These are phyloP conservation scores for Perilla frutescens DNA, from an alignment of 257 asterid genomes.

Conservation along the genomic window DNA sequence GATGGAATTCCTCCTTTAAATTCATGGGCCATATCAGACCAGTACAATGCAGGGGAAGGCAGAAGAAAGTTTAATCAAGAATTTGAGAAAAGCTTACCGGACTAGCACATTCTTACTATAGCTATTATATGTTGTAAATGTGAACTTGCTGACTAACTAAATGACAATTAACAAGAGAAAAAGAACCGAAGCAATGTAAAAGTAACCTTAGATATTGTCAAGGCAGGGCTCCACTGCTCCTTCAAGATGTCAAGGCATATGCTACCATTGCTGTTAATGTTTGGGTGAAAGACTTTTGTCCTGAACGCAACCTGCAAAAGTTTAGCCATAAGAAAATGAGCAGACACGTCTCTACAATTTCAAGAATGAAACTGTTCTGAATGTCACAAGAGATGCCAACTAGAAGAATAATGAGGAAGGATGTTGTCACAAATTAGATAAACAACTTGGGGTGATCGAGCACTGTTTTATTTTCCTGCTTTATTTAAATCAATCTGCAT, in stretches of 20 bases:
- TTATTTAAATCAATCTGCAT: conserved; percentile 6
- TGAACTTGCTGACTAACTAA: neutral
- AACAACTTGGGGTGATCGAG: neutral
- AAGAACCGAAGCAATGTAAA: conserved; percentile 13
- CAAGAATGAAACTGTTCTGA: neutral
- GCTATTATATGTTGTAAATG: neutral
- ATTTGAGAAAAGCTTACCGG: too few relatives aligned
- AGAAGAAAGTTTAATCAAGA: neutral
- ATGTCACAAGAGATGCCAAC: conserved; percentile 2
- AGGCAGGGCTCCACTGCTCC: conserved; percentile 91
- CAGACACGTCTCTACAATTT: neutral
- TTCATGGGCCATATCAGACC: neutral
- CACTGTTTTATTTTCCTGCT: neutral
- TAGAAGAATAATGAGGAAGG: neutral
- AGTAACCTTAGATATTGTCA: conserved; percentile 73
- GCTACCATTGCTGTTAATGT: conserved; percentile 76
- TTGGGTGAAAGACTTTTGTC: conserved; percentile 55
- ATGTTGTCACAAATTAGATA: conserved; percentile 8
- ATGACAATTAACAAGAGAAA: neutral
- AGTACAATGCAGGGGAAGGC: neutral
- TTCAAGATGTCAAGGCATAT: conserved; percentile 77
- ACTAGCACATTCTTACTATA: neutral
- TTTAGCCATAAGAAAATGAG: conserved; percentile 10
- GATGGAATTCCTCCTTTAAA: neutral
- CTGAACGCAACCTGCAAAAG: conserved; percentile 66